Evolutionary conservation across 2,329 filamentous ascomycete genomes (phyloP).

Genomic region (Curvularia verruculosa): DNA sequence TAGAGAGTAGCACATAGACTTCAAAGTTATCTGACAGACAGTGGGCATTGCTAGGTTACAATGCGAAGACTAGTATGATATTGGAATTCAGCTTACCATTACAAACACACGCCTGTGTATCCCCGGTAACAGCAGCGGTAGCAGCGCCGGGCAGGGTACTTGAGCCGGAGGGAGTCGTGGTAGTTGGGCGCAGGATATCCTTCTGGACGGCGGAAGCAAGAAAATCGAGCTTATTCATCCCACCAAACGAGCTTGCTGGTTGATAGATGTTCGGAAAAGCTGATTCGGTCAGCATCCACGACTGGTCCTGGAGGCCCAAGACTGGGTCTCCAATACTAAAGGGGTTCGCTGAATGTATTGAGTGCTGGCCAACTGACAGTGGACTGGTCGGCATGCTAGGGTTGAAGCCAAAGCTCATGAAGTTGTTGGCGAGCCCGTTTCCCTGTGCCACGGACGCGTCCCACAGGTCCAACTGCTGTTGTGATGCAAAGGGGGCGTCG

Average conservation of each 20-base stretch:
- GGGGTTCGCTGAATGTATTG: constrained; percentile 20
- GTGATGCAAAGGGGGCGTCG: constrained; percentile 34
- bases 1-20: not conserved
- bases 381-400: constrained; percentile 29
- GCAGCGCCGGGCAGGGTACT: constrained; percentile 7
- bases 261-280: constrained; percentile 28
- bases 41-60: too few relatives aligned
- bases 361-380: constrained; percentile 22
- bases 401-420: constrained; percentile 36
- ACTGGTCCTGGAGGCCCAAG: constrained; percentile 29
- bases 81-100: constrained; percentile 32
- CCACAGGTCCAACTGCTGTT: constrained; percentile 36
- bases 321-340: constrained; percentile 28
- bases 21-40: not conserved
- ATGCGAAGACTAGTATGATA: not conserved
- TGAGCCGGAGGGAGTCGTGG: constrained; percentile 15
- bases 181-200: constrained; percentile 30
- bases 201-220: constrained; percentile 38
- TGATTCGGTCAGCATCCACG: constrained; percentile 40
- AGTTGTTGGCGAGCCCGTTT: constrained; percentile 35
- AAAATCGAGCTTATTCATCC: constrained; percentile 36
- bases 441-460: constrained; percentile 34
- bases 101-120: constrained; percentile 32
- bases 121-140: constrained; percentile 10
- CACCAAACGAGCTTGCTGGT: constrained; percentile 9